Percentiles rank a stretch among this genome's conserved stretches.
Evolutionary conservation across 2,329 filamentous ascomycete species (phyloP).

Genomic region (Exserohilum turcica): DNA sequence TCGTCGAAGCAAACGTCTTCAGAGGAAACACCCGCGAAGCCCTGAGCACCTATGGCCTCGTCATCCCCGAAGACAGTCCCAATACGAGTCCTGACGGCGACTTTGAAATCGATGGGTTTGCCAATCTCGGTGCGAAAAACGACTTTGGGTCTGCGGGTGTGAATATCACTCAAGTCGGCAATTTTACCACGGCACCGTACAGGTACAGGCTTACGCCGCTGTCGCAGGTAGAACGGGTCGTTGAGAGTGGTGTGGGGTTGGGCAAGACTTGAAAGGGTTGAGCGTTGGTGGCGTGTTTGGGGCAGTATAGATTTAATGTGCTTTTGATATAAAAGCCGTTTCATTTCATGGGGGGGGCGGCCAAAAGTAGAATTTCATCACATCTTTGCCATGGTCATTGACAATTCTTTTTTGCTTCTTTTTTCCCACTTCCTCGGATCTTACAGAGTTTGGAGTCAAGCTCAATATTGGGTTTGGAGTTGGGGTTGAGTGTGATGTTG

Average conservation of each 20-base stretch:
- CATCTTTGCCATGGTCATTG: no score
- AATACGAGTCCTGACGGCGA: constrained; percentile 61
- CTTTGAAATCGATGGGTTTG: constrained; percentile 60
- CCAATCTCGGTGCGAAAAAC: constrained; percentile 59
- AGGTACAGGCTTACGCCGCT: constrained; percentile 56
- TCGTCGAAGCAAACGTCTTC: constrained; percentile 57
- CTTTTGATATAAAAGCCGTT: no score
- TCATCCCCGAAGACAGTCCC: constrained; percentile 61
- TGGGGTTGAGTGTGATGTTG: no score
- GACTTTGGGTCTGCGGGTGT: constrained; percentile 56
- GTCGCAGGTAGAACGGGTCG: constrained; percentile 49
- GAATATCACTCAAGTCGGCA: constrained; percentile 60
- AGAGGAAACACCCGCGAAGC: constrained; percentile 54
- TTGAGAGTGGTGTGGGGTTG: constrained; percentile 54
- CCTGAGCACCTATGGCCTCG: constrained; percentile 59
- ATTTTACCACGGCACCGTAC: constrained; percentile 57
- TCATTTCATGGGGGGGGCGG: no score
- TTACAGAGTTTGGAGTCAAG: no score
- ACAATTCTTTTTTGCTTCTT: no score
- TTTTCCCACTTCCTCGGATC: no score
- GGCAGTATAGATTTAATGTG: not conserved
- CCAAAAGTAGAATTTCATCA: no score
- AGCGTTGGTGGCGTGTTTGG: not conserved
- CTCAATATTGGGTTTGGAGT: no score
- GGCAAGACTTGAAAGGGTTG: constrained; percentile 45